Evolutionary conservation across 371 early-diverging fungal genomes (phyloP), one percentile per base, ranked within the genome.

Genomic region (Mortierella sp.): DNA sequence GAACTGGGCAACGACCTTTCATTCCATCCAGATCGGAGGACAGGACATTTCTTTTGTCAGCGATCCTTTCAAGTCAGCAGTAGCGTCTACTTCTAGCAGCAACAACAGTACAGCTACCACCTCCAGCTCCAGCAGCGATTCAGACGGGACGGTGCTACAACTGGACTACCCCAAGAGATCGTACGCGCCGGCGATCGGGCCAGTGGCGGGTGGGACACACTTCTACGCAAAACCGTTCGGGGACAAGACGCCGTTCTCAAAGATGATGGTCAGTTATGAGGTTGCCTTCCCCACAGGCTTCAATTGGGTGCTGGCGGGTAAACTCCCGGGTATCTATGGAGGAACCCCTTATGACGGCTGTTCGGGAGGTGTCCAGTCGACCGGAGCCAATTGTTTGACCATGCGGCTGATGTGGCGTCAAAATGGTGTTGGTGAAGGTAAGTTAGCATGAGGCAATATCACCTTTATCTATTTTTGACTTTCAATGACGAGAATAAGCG

Each of bases 371-470:
- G 70, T 80, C 31, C 74, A 87, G 34, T 85, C 90, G 3, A 79
- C 80, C 14, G 90, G 89, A 11, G 45, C 77, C 40, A 85, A 87
- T 52, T 90, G 90, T 63, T 83, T 86, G 44, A 89, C 90, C 0
- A 79, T 88, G 79, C 73, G 90, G 55, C 45, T 88, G 26, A 90
- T 90, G 90, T 90, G 90, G 90, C 85, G 90, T 50, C 75, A 81
- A 47, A 70, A 40, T 34, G 84, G 79, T 3, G 10, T 61, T 2
- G 84, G 84, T 11, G 85, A 73, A 73, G 90, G 89, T 89, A 84
- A 47, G n/a, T n/a, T n/a, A n/a, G n/a, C n/a, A n/a, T n/a, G n/a
- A n/a, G n/a, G 47, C 47, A 47, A 26, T 14, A 29, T 9, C 6
- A 1, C 6, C 53, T 66, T 41, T 40, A 24, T 39, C 31, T 58